Conservation (phyloP, 2,329 filamentous ascomycete species). For the Sporothrix humicola region DNA sequence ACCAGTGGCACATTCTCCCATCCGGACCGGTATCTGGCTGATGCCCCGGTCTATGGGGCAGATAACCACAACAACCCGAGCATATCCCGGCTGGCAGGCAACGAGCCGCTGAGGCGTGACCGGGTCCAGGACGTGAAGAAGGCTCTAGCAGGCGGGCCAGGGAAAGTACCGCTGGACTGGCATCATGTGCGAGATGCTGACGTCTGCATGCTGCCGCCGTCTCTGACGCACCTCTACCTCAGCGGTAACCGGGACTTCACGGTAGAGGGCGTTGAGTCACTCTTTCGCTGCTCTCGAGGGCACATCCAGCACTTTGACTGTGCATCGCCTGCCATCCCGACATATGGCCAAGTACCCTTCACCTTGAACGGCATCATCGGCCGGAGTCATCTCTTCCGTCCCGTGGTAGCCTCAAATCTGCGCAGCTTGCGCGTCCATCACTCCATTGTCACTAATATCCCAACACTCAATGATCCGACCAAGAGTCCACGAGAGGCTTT, state of each 20-base stretch:
- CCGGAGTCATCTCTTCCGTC: constrained; percentile 56
- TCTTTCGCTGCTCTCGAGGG: constrained; percentile 53
- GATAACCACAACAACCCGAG: constrained; percentile 29
- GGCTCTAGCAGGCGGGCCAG: constrained; percentile 41
- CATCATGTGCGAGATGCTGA: constrained; percentile 38
- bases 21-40: constrained; percentile 55
- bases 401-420: constrained; percentile 60
- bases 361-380: constrained; percentile 53
- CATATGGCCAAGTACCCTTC: constrained; percentile 33
- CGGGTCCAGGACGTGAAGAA: constrained; percentile 44
- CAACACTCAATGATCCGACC: constrained; percentile 50
- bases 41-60: constrained; percentile 53
- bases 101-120: constrained; percentile 44
- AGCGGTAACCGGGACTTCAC: constrained; percentile 56
- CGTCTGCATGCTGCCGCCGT: constrained; percentile 42
- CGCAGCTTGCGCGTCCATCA: constrained; percentile 62
- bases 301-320: constrained; percentile 61
- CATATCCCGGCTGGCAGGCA: constrained; percentile 48
- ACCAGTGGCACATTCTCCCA: constrained; percentile 54
- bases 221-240: constrained; percentile 61
- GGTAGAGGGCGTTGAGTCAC: constrained; percentile 48
- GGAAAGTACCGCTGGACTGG: constrained; percentile 34
- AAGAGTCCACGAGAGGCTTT: constrained; percentile 47
- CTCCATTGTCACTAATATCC: constrained; percentile 62
- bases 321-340: constrained; percentile 48